phyloP scores from a whole-genome alignment of 1,284 basidiomycete species.

The Ustilago shanxiensis region DNA sequence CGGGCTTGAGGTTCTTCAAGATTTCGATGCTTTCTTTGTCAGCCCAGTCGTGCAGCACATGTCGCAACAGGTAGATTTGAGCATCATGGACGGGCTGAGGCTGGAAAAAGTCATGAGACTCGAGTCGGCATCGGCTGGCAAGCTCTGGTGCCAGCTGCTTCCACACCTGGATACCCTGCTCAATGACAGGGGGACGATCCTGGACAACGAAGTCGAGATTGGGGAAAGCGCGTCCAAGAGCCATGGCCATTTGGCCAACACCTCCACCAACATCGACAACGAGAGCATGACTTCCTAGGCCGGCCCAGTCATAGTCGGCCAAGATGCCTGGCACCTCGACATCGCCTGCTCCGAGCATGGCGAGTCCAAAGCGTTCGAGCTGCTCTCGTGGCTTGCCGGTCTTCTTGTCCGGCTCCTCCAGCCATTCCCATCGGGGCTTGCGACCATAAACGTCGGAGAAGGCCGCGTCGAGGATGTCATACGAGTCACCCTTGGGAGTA shows the following conservation, averaged over 20 bases:
- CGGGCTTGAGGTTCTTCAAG: slow-evolving; percentile 30
- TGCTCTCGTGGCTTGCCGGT: too few relatives aligned
- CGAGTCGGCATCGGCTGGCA: slow-evolving; percentile 31
- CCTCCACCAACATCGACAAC: slow-evolving; percentile 25
- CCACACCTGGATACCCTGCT: slow-evolving; percentile 11
- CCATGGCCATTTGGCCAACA: slow-evolving; percentile 13
- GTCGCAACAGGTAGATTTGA: slow-evolving; percentile 35
- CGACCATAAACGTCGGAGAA: too few relatives aligned
- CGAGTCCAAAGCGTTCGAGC: too few relatives aligned
- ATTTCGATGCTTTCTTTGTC: slow-evolving; percentile 22
- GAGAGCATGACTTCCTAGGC: slow-evolving; percentile 14
- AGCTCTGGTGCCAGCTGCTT: too few relatives aligned
- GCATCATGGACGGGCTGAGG: too few relatives aligned
- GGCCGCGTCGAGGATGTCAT: too few relatives aligned
- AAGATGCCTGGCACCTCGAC: too few relatives aligned
- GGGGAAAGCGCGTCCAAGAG: slow-evolving; percentile 13
- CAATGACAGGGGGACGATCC: slow-evolving; percentile 25
- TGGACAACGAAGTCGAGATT: slow-evolving; percentile 30
- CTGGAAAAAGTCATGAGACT: too few relatives aligned
- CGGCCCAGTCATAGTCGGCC: slow-evolving; percentile 33
- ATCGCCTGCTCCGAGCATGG: too few relatives aligned
- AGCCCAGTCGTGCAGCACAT: slow-evolving; percentile 35
- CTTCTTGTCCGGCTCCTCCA: too few relatives aligned
- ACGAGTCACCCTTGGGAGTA: too few relatives aligned
- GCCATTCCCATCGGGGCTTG: too few relatives aligned